A percentile compares a stretch with the other conserved stretches of the same genome.
These are phyloP conservation scores for Aegilops longissima DNA, from an alignment of 176 grass and related monocot genomes.

Conservation along the genomic window DNA sequence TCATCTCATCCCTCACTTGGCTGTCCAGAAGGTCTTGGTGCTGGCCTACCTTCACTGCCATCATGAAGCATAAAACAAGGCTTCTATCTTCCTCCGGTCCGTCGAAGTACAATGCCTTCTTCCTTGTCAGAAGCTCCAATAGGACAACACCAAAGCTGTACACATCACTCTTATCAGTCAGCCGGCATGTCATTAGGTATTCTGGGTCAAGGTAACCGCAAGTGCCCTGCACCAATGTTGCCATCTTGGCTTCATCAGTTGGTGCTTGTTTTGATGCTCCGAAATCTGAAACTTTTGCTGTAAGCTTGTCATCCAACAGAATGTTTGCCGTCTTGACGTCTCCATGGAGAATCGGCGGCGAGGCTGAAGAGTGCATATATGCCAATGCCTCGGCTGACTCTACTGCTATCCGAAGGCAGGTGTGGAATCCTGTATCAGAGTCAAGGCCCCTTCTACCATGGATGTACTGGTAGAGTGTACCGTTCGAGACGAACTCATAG, in stretches of 20 bases:
- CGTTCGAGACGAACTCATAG: slow-evolving; percentile 62
- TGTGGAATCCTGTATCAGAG: background rate
- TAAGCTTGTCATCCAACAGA: slow-evolving; percentile 44
- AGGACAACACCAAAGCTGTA: slow-evolving; percentile 71
- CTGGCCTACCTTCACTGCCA: slow-evolving; percentile 23
- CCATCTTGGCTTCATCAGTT: slow-evolving; percentile 50
- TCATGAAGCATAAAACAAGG: slow-evolving; percentile 52
- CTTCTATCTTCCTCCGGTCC: slow-evolving; percentile 42
- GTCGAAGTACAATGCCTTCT: slow-evolving; percentile 57
- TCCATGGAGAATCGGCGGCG: slow-evolving; percentile 59
- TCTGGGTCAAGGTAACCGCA: slow-evolving; percentile 71
- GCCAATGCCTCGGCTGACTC: slow-evolving; percentile 50
- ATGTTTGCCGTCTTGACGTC: slow-evolving; percentile 72
- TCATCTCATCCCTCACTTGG: slow-evolving; percentile 40
- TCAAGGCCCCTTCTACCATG: slow-evolving; percentile 29
- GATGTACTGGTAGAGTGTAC: slow-evolving; percentile 59
- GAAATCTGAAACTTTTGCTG: slow-evolving; percentile 62
- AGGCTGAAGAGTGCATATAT: slow-evolving; percentile 56
- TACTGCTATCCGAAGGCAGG: slow-evolving; percentile 37
- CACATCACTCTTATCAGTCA: slow-evolving; percentile 67
- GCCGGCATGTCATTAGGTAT: slow-evolving; percentile 46
- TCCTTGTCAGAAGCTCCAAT: slow-evolving; percentile 61
- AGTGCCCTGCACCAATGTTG: slow-evolving; percentile 63
- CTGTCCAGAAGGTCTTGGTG: slow-evolving; percentile 49
- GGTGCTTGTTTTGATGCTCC: slow-evolving; percentile 58